phyloP scores from a whole-genome alignment of 495 filamentous ascomycete species.

The Sordaria brevicollis region DNA sequence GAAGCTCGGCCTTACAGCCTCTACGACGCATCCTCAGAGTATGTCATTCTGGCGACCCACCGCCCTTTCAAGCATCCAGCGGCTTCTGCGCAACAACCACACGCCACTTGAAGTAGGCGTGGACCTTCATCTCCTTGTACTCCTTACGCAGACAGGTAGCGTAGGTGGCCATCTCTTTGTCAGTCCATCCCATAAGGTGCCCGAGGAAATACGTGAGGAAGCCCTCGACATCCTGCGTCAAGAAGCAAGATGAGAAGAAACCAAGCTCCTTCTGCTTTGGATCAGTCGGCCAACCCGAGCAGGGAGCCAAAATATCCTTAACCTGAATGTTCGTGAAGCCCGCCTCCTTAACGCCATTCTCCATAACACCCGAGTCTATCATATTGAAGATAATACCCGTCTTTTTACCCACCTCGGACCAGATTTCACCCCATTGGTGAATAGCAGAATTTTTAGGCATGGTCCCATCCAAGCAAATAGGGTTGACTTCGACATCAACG shows the following conservation, averaged over 20 bases:
- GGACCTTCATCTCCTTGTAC: slow-evolving; percentile 8
- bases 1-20: background rate
- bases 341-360: background rate
- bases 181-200: slow-evolving; percentile 18
- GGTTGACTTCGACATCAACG: background rate
- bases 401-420: background rate
- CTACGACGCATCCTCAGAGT: background rate
- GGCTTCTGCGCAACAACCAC: slow-evolving; percentile 25
- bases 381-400: background rate
- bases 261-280: background rate
- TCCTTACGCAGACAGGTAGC: slow-evolving; percentile 7
- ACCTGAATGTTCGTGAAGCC: background rate
- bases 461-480: background rate
- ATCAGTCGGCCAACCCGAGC: background rate
- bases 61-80: background rate
- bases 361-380: background rate
- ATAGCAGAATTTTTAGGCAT: background rate
- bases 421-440: background rate
- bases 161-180: slow-evolving; percentile 5
- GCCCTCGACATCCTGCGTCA: background rate
- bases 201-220: background rate
- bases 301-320: background rate
- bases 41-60: background rate
- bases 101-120: slow-evolving; percentile 8
- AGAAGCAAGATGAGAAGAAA: background rate